Conservation (phyloP, 2,329 filamentous ascomycete genomes). For the Huntiella bhutanensis region DNA sequence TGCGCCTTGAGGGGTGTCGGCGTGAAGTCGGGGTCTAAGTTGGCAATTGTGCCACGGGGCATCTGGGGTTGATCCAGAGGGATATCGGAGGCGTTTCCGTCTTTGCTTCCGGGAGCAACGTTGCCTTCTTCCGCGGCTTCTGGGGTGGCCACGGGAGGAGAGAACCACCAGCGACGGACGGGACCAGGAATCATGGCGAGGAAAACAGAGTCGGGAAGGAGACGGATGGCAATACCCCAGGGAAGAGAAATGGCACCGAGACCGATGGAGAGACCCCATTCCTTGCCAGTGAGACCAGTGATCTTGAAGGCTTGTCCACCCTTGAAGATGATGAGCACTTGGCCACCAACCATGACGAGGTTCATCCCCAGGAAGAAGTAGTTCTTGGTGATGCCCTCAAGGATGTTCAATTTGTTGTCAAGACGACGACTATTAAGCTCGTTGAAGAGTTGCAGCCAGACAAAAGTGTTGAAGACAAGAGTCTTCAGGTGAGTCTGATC, state of each 20-base stretch:
- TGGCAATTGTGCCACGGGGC: neutral
- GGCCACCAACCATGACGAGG: conserved; percentile 62
- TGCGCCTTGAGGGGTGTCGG: conserved; percentile 6
- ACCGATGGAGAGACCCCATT: conserved; percentile 71
- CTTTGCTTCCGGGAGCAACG: neutral
- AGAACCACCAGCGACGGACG: conserved; percentile 8
- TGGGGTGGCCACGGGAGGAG: neutral
- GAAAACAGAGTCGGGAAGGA: conserved; percentile 46
- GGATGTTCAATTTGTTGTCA: conserved; percentile 76
- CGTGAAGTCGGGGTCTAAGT: conserved; percentile 7
- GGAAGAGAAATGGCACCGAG: conserved; percentile 60
- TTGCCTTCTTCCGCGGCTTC: neutral
- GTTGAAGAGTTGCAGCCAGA: conserved; percentile 66
- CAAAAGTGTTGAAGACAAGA: conserved; percentile 50
- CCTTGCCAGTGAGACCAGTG: conserved; percentile 38
- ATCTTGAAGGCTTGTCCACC: conserved; percentile 61
- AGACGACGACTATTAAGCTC: conserved; percentile 67
- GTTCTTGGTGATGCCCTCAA: conserved; percentile 62
- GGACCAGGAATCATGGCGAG: conserved; percentile 10
- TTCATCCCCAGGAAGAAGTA: conserved; percentile 71
- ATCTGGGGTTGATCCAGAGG: neutral
- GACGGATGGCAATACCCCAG: conserved; percentile 51
- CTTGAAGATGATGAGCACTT: conserved; percentile 69
- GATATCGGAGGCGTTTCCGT: neutral
- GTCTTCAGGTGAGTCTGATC: conserved; percentile 31